Conservation (phyloP, 2,329 filamentous ascomycete genomes). For the Furcasterigmium sp. region DNA sequence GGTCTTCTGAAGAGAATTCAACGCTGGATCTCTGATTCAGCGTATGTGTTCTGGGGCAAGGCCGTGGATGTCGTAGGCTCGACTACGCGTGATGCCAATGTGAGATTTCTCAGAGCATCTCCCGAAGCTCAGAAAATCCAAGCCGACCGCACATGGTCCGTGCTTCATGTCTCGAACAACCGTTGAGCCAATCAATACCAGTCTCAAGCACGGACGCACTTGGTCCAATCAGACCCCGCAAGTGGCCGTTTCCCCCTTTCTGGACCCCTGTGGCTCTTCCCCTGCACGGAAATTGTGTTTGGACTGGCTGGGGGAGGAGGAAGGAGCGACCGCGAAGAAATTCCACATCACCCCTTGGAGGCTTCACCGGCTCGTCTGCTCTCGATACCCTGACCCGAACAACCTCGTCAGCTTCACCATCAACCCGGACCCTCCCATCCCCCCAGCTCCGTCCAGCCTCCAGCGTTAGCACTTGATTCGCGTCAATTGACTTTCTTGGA, state of each 20-base stretch:
- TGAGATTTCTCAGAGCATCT: too few species aligned
- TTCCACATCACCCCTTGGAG: constrained; percentile 8
- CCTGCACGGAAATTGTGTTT: constrained; percentile 44
- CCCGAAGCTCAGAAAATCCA: constrained; percentile 2
- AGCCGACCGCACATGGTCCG: constrained; percentile 1
- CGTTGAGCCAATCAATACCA: background rate
- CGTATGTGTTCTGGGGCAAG: too few species aligned
- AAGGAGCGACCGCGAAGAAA: constrained; percentile 13
- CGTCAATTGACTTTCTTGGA: constrained; percentile 8
- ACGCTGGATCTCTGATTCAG: too few species aligned
- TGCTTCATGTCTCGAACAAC: constrained; percentile 1
- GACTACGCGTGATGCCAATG: too few species aligned
- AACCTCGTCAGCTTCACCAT: constrained; percentile 6
- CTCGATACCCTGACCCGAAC: constrained; percentile 3
- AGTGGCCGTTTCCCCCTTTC: constrained; percentile 35
- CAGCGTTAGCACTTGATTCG: constrained; percentile 1
- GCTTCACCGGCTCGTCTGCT: constrained; percentile 9
- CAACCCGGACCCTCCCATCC: constrained; percentile 1
- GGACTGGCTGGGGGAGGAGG: constrained; percentile 35
- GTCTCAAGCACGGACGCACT: constrained; percentile 3
- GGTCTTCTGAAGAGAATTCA: too few species aligned
- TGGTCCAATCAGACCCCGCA: constrained; percentile 11
- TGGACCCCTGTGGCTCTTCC: constrained; percentile 28
- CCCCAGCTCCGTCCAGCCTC: constrained; percentile 9
- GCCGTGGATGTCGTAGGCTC: too few species aligned